Evolutionary conservation across 768 basidiomycete genomes (phyloP).

Genomic region (Trametes cinnabarina): DNA sequence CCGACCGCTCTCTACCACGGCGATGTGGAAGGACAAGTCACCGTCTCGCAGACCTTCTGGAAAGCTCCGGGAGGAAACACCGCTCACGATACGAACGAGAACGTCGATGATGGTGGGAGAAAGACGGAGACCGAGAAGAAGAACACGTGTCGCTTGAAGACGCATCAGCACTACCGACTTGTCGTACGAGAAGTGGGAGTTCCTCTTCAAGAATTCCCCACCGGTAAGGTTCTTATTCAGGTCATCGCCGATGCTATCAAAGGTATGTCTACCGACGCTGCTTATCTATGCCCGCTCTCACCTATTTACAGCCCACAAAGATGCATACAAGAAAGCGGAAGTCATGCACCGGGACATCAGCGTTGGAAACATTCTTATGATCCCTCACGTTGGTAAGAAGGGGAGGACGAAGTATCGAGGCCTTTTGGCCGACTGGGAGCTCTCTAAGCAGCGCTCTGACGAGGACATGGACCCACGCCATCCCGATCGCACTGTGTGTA

Average conservation of each 20-base stretch:
- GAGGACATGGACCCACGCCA: not conserved
- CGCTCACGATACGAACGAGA: too few relatives aligned
- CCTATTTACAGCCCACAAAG: not conserved
- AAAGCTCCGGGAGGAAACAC: too few relatives aligned
- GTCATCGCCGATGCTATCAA: not conserved
- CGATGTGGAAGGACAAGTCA: not conserved
- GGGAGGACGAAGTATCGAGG: not conserved
- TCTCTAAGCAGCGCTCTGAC: not conserved
- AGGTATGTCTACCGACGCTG: too few relatives aligned
- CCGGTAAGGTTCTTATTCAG: not conserved
- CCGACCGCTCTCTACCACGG: conserved; percentile 8
- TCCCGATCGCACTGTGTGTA: not conserved
- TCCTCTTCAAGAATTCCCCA: too few relatives aligned
- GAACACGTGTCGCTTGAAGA: not conserved
- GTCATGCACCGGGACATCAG: conserved; percentile 13
- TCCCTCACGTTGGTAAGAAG: too few relatives aligned
- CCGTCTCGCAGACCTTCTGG: too few relatives aligned
- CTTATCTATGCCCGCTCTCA: too few relatives aligned
- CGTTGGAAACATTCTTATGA: conserved; percentile 6
- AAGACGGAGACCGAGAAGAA: too few relatives aligned
- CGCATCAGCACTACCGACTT: conserved; percentile 18
- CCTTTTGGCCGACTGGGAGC: conserved; percentile 8
- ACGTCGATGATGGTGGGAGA: too few relatives aligned
- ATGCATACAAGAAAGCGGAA: not conserved
- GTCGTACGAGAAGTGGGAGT: not conserved